Base-by-base conservation (phyloP, 768 basidiomycete species). In the Pilatotrama ljubarskyi region DNA sequence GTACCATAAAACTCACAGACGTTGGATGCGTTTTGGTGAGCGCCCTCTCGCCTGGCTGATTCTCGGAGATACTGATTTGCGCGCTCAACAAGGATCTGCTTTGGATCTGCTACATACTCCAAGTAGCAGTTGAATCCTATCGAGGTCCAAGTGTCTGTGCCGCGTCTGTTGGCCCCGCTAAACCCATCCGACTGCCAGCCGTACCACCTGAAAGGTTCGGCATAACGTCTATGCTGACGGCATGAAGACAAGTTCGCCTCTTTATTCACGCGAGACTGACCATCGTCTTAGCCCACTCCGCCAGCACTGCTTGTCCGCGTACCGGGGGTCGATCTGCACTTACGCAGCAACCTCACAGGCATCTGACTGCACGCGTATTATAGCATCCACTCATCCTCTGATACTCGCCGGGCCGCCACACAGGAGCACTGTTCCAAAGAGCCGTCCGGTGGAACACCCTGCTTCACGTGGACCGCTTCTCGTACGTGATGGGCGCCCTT, bases 401-500 rank as follows among this genome's bases (percentile, higher is more conserved):
- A 54, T 60, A 29, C 36, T 18, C 13, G 29, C 52, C 59, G 52
- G 59, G 38, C 59, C 59, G 59, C 38, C 41, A 22, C 47, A 17
- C n/a, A 25, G 22, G 11, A 20, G 20, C 2, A 42, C 38, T 25
- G 50, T 18, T 32, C 29, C 17, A 49, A 5, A 25, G 5, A 10
- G 29, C 26, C 46, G 17, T 61, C 50, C 46, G 52, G 59, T 48
- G 40, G 59, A 49, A 55, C 51, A 38, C 29, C 10, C 3, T 29
- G 17, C 48, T 38, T 61, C 59, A 61, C 59, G 59, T 61, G 59
- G 18, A 55, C 59, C 10, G 29, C 9, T 25, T 18, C 52, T 26
- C 49, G 51, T 49, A 46, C 51, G 53, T 41, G 59, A 61, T 61
- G 59, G 41, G 48, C 59, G 59, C 48, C 59, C 42, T 37, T 7